Evolutionary conservation across 176 grass and related monocot genomes (phyloP).

Genomic region (Triticum timopheevii): DNA sequence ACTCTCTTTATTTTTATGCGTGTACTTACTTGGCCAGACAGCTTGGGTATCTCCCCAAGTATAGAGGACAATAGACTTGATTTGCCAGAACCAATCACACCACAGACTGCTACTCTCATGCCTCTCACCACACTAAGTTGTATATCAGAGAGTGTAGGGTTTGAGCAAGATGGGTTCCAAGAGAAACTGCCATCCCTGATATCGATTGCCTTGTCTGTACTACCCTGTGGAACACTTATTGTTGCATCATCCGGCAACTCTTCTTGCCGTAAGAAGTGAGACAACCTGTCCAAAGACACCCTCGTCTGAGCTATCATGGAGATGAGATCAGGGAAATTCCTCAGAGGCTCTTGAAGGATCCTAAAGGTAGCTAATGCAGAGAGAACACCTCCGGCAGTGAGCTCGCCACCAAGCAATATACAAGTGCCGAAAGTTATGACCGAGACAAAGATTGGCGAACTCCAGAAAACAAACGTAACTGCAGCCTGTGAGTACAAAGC

Average conservation of each 20-base stretch:
- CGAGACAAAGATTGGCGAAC: constrained; percentile 90
- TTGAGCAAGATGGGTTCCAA: constrained; percentile 62
- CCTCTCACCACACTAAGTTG: constrained; percentile 76
- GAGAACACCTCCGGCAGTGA: constrained; percentile 93
- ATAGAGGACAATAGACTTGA: constrained; percentile 91
- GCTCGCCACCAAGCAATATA: constrained; percentile 78
- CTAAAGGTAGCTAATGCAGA: constrained; percentile 96
- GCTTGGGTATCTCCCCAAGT: constrained; percentile 95
- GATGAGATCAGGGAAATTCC: constrained; percentile 95
- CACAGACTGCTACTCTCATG: constrained; percentile 94
- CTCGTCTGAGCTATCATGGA: constrained; percentile 98
- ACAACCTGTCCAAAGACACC: constrained; percentile 81
- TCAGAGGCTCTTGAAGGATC: constrained; percentile 98
- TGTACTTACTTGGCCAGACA: constrained; percentile 82
- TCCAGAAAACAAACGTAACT: constrained; percentile 98
- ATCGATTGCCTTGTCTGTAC: constrained; percentile 72
- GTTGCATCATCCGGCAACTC: constrained; percentile 78
- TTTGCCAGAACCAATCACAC: constrained; percentile 91
- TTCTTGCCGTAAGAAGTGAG: constrained; percentile 78
- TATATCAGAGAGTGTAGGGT: constrained; percentile 58
- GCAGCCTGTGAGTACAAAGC: constrained; percentile 88
- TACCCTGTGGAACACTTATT: constrained; percentile 55
- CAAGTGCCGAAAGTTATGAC: constrained; percentile 90
- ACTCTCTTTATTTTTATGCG: neutral
- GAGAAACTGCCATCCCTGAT: constrained; percentile 77